Evolutionary conservation across 352 stramenopile genomes (phyloP).

Genomic region (Phytophthora pini): DNA sequence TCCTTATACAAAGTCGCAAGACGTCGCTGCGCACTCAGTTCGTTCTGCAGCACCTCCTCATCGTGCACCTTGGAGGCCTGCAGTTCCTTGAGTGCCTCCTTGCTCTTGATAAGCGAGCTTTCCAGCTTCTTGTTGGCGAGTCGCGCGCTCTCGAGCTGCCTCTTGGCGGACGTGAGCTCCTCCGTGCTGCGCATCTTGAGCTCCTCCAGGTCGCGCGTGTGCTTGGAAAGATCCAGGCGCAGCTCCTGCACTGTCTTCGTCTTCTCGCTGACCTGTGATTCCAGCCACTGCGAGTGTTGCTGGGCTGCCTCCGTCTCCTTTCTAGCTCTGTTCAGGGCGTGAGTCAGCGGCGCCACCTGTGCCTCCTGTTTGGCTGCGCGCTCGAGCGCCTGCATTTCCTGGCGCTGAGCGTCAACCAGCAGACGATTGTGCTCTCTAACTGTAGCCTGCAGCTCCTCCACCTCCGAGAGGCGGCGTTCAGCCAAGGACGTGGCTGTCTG

Average conservation of each 20-base stretch:
- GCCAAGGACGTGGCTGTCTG: constrained; percentile 56
- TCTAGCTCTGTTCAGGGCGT: constrained; percentile 52
- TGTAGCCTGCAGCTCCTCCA: constrained; percentile 66
- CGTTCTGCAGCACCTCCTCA: constrained; percentile 70
- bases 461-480: constrained; percentile 65
- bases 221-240: constrained; percentile 59
- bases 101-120: constrained; percentile 59
- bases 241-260: constrained; percentile 69
- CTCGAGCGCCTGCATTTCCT: constrained; percentile 73
- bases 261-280: constrained; percentile 72
- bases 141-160: constrained; percentile 66
- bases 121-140: constrained; percentile 77
- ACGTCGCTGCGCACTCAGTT: constrained; percentile 71
- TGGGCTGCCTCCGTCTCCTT: constrained; percentile 61
- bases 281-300: constrained; percentile 72
- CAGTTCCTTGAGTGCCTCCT: constrained; percentile 76
- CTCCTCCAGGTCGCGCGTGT: constrained; percentile 63
- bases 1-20: constrained; percentile 81
- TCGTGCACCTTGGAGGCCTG: constrained; percentile 65
- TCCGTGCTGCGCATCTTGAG: constrained; percentile 57
- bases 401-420: constrained; percentile 60
- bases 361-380: constrained; percentile 63
- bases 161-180: constrained; percentile 51
- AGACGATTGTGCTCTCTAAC: constrained; percentile 63
- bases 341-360: constrained; percentile 61